Conservation (phyloP, 73 alveolate genomes). For the Effrenium voratum region DNA sequence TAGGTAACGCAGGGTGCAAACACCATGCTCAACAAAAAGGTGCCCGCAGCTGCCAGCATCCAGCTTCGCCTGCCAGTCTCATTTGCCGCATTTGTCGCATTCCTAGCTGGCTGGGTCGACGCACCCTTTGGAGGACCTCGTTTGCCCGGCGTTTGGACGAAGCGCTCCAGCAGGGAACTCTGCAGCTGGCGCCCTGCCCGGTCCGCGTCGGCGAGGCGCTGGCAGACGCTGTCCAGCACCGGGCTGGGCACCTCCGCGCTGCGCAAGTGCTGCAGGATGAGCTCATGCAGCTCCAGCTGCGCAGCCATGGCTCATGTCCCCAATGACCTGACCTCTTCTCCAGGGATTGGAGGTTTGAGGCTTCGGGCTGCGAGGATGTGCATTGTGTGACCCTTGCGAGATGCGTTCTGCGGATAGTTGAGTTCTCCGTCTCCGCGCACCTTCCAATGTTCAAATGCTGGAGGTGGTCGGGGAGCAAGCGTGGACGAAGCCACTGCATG, state of each 20-base stretch:
- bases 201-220: background rate
- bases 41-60: conserved; percentile 31
- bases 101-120: background rate
- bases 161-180: background rate
- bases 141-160: too few relatives aligned
- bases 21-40: conserved; percentile 44
- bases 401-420: too few relatives aligned
- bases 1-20: conserved; percentile 71
- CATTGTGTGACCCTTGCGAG: too few relatives aligned
- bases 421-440: too few relatives aligned
- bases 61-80: background rate
- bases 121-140: too few relatives aligned
- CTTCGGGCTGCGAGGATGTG: too few relatives aligned
- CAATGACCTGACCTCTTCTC: too few relatives aligned
- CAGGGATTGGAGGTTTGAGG: too few relatives aligned
- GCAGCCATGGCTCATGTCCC: background rate
- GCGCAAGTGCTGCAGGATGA: conserved; percentile 41
- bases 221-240: background rate
- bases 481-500: conserved; percentile 92
- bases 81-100: too few relatives aligned
- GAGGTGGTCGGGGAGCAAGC: conserved; percentile 31
- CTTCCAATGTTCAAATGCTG: conserved; percentile 64
- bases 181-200: background rate
- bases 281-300: conserved; percentile 30
- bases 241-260: background rate